Evolutionary conservation across 805 yeast genomes (phyloP).

Genomic region (Ogataea nitratoaversa): DNA sequence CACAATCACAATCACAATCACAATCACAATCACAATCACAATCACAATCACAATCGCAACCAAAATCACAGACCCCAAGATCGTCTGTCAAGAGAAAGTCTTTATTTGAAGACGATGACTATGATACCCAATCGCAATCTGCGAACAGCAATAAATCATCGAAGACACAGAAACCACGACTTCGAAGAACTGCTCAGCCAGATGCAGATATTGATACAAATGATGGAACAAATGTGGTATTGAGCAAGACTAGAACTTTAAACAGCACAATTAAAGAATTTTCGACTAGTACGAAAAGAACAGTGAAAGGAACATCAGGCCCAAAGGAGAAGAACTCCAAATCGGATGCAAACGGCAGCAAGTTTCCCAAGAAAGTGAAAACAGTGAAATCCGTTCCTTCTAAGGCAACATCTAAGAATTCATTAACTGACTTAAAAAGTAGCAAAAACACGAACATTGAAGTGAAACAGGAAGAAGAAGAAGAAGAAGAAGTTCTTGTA

Average conservation of each 20-base stretch:
- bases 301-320: background rate
- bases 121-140: background rate
- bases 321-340: background rate
- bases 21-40: constrained; percentile 11
- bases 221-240: background rate
- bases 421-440: background rate
- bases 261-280: background rate
- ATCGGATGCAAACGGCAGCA: background rate
- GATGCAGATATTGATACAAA: too few species aligned
- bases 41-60: background rate
- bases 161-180: too few species aligned
- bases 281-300: too few species aligned
- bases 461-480: background rate
- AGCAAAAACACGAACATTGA: background rate
- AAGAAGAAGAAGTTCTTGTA: background rate
- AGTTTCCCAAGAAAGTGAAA: background rate
- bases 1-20: constrained; percentile 3
- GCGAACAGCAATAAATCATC: too few species aligned
- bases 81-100: background rate
- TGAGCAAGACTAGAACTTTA: background rate
- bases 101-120: constrained; percentile 1
- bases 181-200: too few species aligned
- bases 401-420: background rate
- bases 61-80: background rate
- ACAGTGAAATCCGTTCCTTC: too few species aligned